Base-by-base conservation (phyloP, 179 eudicot genomes). In the Silene coronaria region DNA sequence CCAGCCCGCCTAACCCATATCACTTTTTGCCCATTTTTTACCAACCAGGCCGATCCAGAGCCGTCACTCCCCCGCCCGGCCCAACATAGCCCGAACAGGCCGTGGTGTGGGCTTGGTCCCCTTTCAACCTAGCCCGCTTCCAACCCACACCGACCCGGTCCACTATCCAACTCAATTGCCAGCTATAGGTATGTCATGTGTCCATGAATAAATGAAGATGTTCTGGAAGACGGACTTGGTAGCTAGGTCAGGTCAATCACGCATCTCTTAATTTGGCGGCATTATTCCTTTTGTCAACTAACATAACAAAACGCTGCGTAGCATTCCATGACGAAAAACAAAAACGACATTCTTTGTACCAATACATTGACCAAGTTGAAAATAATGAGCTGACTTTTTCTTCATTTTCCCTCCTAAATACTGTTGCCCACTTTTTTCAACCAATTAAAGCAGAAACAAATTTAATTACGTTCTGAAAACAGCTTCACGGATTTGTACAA, bases 361-460 rank as follows among this genome's bases (percentile, higher is more conserved):
- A 2, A 70, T 14, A 38, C n/a, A n/a, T 71, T 26, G 48, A 27
- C 4, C 22, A 32, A 53, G 26, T 57, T 30, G 66, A 72, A n/a
- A n/a, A n/a, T n/a, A n/a, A 55, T 16, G 51, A 51, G 45, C 34
- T 66, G 64, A 51, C 51, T 36, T 11, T 8, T 68, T 69, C 46
- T 59, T 13, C 55, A 34, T 61, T 53, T 76, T 68, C 79, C 79
- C 79, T 76, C 74, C 79, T n/a, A 76, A 76, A 76, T 11, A 2
- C 21, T 14, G 12, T 67, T 26, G 68, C 0, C 51, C 5, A 22
- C 57, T 59, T 36, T 48, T 23, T 48, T 48, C 22, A 48, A 70
- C 73, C 60, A 23, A 23, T 24, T 23, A 70, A 45, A 70, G 7
- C 17, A 23, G 14, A 45, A 63, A 24, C 45, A 62, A 34, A 48